Conservation (phyloP, 768 basidiomycete genomes). For the Galerina marginata region DNA sequence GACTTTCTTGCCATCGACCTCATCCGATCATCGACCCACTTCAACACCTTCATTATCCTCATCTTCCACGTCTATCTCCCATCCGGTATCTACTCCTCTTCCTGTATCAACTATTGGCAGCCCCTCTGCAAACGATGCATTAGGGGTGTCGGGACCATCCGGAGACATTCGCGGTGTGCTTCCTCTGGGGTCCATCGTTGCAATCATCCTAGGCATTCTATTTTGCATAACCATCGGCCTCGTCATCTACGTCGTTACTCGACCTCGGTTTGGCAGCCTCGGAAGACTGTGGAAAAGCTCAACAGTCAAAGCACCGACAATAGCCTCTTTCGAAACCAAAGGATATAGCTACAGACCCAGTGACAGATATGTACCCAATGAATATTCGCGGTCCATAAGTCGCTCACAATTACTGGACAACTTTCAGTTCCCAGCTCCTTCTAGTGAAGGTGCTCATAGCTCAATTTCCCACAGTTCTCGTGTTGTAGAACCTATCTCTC, state of each 20-base stretch:
- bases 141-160: neutral
- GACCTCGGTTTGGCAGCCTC: slow-evolving; percentile 6
- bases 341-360: slow-evolving; percentile 1
- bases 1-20: too few species aligned
- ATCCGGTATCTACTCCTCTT: neutral
- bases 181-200: slow-evolving; percentile 10
- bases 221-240: slow-evolving; percentile 9
- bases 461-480: too few species aligned
- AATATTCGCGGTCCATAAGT: neutral
- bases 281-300: slow-evolving; percentile 6
- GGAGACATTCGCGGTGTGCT: neutral
- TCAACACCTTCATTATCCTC: neutral
- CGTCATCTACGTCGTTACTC: slow-evolving; percentile 7
- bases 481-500: neutral
- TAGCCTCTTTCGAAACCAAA: slow-evolving; percentile 9
- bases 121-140: neutral
- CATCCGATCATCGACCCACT: neutral
- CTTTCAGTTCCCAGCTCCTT: neutral
- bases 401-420: neutral
- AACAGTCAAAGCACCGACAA: neutral
- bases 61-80: neutral
- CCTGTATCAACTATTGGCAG: neutral
- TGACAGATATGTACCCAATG: neutral
- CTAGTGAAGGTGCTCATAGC: neutral
- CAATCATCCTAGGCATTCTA: slow-evolving; percentile 13